phyloP scores from a whole-genome alignment of 495 filamentous ascomycete genomes.

The Annulohypoxylon nitens region DNA sequence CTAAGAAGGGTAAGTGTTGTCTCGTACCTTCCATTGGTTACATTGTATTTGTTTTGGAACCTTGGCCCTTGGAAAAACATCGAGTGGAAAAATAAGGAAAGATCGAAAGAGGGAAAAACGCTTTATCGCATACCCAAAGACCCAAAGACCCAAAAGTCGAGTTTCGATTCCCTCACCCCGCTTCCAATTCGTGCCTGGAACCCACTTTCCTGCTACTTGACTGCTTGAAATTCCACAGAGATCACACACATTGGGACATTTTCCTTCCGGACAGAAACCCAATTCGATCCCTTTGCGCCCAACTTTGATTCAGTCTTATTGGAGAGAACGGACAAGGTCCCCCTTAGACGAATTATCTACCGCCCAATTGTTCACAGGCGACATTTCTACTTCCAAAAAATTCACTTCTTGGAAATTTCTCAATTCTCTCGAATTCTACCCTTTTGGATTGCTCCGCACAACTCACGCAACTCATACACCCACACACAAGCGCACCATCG shows the following conservation, averaged over 20 bases:
- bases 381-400: conserved; percentile 21
- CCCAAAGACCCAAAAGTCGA: conserved; percentile 1
- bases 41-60: neutral
- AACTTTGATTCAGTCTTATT: conserved; percentile 46
- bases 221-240: conserved; percentile 35
- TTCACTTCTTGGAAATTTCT: conserved; percentile 27
- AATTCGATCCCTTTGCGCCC: conserved; percentile 49
- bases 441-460: conserved; percentile 31
- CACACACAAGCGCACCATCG: conserved; percentile 10
- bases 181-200: conserved; percentile 38
- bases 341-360: conserved; percentile 31
- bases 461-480: neutral
- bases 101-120: neutral
- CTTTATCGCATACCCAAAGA: conserved; percentile 7
- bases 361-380: conserved; percentile 27
- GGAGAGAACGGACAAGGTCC: conserved; percentile 35
- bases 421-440: neutral
- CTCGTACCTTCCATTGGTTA: conserved; percentile 21
- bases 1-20: conserved; percentile 23
- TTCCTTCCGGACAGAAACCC: conserved; percentile 29
- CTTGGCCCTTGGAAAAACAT: no score
- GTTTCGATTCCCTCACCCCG: conserved; percentile 28
- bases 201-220: neutral
- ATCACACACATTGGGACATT: conserved; percentile 5
- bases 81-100: neutral